Conservation (phyloP, 1,139 yeast genomes). For the Scheffersomyces lignicola region DNA sequence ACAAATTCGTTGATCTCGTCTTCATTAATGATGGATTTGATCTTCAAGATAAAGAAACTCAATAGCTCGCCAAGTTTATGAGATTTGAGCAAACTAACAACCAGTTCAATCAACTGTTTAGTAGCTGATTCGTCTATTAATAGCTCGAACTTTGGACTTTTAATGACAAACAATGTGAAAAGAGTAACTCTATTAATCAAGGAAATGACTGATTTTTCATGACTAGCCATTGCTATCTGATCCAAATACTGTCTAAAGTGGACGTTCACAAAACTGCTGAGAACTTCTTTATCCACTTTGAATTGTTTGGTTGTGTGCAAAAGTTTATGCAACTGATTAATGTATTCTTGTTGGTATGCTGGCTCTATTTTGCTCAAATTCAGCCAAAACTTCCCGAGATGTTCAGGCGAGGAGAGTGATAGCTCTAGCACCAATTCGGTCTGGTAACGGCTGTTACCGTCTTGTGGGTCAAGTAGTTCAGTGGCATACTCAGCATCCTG, state of each 20-base stretch:
- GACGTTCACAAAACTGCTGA: neutral
- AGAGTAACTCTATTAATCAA: neutral
- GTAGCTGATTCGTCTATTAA: neutral
- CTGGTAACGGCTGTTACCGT: constrained; percentile 5
- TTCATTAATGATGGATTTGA: constrained; percentile 5
- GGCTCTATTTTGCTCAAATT: neutral
- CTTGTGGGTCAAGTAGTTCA: constrained; percentile 13
- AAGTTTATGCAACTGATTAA: constrained; percentile 13
- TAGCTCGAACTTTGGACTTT: neutral
- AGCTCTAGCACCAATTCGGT: constrained; percentile 13
- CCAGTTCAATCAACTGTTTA: neutral
- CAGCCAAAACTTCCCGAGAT: neutral
- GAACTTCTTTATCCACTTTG: constrained; percentile 6
- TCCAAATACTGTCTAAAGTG: constrained; percentile 2
- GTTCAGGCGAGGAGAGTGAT: constrained; percentile 12
- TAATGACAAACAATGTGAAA: neutral
- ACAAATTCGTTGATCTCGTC: constrained; percentile 8
- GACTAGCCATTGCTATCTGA: neutral
- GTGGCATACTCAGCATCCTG: constrained; percentile 15
- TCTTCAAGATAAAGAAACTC: constrained; percentile 1
- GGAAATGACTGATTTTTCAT: neutral
- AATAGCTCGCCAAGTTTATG: constrained; percentile 1
- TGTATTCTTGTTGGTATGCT: neutral
- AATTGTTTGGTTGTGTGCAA: constrained; percentile 12
- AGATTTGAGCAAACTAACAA: neutral